Evolutionary conservation across 2,329 filamentous ascomycete genomes (phyloP).

Genomic region (Colletotrichum simmondsii): DNA sequence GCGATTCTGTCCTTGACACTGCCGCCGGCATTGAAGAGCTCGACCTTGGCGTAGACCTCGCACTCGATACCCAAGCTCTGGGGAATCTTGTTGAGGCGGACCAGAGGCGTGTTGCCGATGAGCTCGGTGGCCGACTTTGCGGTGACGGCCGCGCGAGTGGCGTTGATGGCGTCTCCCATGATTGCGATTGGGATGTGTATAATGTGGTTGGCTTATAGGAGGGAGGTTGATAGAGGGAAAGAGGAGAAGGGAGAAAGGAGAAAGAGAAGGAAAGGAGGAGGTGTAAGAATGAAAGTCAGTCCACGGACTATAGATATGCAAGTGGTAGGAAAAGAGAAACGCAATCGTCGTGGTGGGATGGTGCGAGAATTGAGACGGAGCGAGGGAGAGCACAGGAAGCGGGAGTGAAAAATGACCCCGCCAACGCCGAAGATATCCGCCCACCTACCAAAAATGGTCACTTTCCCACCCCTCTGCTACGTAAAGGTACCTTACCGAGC

Average conservation of each 20-base stretch:
- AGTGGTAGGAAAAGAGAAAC: conserved; percentile 27
- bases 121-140: conserved; percentile 80
- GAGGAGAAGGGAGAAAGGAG: background rate
- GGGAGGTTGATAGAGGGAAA: background rate
- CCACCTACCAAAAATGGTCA: background rate
- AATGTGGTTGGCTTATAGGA: background rate
- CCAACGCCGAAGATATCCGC: conserved; percentile 36
- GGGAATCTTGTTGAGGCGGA: conserved; percentile 92
- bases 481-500: background rate
- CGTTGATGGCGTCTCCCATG: conserved; percentile 35
- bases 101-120: conserved; percentile 96
- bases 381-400: background rate
- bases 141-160: conserved; percentile 43
- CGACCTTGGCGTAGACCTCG: conserved; percentile 89
- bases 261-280: no score
- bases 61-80: conserved; percentile 90
- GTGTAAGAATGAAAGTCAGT: background rate
- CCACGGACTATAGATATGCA: conserved; percentile 3
- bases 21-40: conserved; percentile 93
- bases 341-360: conserved; percentile 31
- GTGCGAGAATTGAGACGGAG: conserved; percentile 21
- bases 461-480: background rate
- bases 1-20: conserved; percentile 97
- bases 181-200: conserved; percentile 1
- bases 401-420: conserved; percentile 23